Evolutionary conservation across 1,139 yeast species (phyloP).

Genomic region (Sugiyamaella paludigena): DNA sequence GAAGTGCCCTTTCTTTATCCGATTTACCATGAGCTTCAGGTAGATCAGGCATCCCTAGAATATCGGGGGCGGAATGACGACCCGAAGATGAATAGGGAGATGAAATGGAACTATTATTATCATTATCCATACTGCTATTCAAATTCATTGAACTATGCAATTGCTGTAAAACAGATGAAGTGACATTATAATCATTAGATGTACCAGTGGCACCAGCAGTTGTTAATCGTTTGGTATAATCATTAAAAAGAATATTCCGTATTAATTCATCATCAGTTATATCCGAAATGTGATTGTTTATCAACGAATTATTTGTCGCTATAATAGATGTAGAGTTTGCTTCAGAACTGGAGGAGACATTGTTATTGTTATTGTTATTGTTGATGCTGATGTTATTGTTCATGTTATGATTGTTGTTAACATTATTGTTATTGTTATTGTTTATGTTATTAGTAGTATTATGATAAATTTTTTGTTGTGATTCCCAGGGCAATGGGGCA

Average conservation of each 20-base stretch:
- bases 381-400: not conserved
- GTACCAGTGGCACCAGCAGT: not conserved
- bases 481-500: too few species aligned
- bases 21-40: conserved; percentile 1
- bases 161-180: too few species aligned
- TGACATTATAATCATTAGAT: not conserved
- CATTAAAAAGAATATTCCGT: not conserved
- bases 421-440: too few species aligned
- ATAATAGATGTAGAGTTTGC: not conserved
- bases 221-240: too few species aligned
- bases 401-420: not conserved
- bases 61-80: conserved; percentile 11
- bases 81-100: not conserved
- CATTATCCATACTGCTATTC: too few species aligned
- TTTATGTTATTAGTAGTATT: not conserved
- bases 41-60: not conserved
- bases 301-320: too few species aligned
- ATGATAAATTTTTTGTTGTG: too few species aligned
- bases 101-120: too few species aligned
- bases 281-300: not conserved
- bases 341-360: not conserved
- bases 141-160: too few species aligned
- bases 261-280: conserved; percentile 3
- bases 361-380: not conserved
- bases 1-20: conserved; percentile 14